Conservation (phyloP, 2,329 filamentous ascomycete genomes). For the Neofusicoccum ribis region DNA sequence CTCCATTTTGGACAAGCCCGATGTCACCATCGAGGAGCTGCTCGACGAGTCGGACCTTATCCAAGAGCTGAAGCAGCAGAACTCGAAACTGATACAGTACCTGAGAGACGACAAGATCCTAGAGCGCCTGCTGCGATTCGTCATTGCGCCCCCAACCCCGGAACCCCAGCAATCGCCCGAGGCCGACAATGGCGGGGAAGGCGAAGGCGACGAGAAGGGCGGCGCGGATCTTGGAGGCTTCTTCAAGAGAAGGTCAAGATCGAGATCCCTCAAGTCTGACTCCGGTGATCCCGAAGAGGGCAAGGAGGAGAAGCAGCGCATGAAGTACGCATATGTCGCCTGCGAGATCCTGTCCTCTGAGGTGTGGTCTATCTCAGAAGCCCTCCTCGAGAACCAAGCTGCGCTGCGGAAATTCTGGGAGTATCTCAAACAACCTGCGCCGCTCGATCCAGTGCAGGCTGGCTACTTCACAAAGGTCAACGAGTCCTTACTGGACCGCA, state of each 20-base stretch:
- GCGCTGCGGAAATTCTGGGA: constrained; percentile 85
- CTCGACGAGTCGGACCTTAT: constrained; percentile 95
- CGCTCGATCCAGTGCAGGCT: constrained; percentile 88
- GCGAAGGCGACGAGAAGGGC: constrained; percentile 49
- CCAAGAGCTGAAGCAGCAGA: constrained; percentile 97
- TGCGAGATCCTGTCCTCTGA: constrained; percentile 94
- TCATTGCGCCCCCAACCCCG: constrained; percentile 68
- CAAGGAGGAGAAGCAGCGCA: constrained; percentile 84
- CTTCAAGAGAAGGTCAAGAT: constrained; percentile 48
- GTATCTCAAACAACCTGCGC: constrained; percentile 80
- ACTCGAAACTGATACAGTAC: constrained; percentile 95
- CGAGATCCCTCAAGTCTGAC: constrained; percentile 43
- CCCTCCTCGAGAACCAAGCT: constrained; percentile 79
- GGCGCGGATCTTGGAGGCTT: constrained; percentile 41
- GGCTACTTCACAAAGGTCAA: constrained; percentile 99
- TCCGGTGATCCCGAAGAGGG: constrained; percentile 56
- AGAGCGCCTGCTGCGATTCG: constrained; percentile 84
- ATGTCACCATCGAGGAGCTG: constrained; percentile 92
- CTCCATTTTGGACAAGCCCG: constrained; percentile 90
- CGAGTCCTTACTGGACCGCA: constrained; percentile 94
- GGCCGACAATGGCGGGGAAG: constrained; percentile 33
- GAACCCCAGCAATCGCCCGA: constrained; percentile 35
- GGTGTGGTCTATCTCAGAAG: constrained; percentile 94
- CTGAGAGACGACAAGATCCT: constrained; percentile 84
- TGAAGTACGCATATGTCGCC: constrained; percentile 90